A percentile compares a stretch with the other conserved stretches of the same genome.
Conservation (phyloP, 1,284 basidiomycete species). For the Peniophora sp. region DNA sequence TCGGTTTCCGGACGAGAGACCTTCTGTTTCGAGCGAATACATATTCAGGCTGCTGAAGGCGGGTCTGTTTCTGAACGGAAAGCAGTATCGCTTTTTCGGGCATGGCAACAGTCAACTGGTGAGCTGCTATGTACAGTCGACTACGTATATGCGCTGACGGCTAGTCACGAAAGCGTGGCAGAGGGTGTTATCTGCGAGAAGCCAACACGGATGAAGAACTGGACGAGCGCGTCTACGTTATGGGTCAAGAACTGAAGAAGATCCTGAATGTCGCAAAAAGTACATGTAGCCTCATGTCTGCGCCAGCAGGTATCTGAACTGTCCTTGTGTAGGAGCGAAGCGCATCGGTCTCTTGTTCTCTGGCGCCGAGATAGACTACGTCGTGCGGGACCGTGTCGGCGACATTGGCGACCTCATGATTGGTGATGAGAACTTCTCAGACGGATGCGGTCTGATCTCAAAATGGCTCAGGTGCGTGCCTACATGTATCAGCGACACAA, state of each 20-base stretch:
- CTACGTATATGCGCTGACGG: background rate
- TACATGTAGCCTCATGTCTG: conserved; percentile 18
- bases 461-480: conserved; percentile 11
- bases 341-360: conserved; percentile 60
- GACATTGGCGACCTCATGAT: conserved; percentile 54
- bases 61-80: conserved; percentile 47
- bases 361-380: conserved; percentile 49
- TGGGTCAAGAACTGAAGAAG: conserved; percentile 43
- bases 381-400: conserved; percentile 37
- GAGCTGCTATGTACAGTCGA: conserved; percentile 11
- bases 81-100: conserved; percentile 59
- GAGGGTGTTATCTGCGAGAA: conserved; percentile 53
- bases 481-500: background rate
- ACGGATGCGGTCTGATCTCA: conserved; percentile 60
- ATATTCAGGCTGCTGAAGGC: conserved; percentile 43
- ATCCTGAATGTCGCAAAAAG: conserved; percentile 61
- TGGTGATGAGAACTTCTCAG: conserved; percentile 53
- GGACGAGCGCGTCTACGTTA: conserved; percentile 41
- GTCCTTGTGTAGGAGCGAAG: conserved; percentile 41
- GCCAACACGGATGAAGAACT: conserved; percentile 47
- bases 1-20: conserved; percentile 40
- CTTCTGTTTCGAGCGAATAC: conserved; percentile 44
- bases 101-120: conserved; percentile 64
- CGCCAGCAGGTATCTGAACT: background rate
- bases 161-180: conserved; percentile 33